Conservation (phyloP, 257 asterid genomes). For the Solanum pennellii region DNA sequence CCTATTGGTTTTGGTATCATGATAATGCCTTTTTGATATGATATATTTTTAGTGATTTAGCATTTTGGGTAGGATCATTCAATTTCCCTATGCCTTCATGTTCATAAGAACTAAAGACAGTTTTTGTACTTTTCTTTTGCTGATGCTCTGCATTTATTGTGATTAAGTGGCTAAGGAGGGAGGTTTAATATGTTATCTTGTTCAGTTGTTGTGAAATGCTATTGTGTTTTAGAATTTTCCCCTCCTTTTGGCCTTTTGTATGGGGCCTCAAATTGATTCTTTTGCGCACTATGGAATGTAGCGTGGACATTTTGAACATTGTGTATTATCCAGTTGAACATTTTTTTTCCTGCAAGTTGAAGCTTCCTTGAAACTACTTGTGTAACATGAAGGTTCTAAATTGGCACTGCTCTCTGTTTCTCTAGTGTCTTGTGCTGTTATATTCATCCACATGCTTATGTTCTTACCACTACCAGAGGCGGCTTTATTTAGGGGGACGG, state of each 20-base stretch:
- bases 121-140: not conserved
- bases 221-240: not conserved
- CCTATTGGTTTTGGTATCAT: not conserved
- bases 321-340: not conserved
- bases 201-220: not conserved
- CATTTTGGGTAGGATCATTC: not conserved
- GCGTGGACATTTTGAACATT: not conserved
- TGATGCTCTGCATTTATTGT: not conserved
- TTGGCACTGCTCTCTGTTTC: not conserved
- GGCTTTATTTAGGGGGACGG: not conserved
- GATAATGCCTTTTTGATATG: not conserved
- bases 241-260: not conserved
- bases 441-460: not conserved
- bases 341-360: too few relatives aligned
- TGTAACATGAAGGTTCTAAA: not conserved
- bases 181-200: not conserved
- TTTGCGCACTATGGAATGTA: not conserved
- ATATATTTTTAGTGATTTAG: not conserved
- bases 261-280: not conserved
- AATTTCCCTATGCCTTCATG: not conserved
- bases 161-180: not conserved
- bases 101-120: not conserved
- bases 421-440: not conserved
- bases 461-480: not conserved
- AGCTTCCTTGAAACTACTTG: not conserved